These are phyloP conservation scores for Drechmeria coniospora DNA, from an alignment of 2,329 filamentous ascomycete genomes.

Conservation along the genomic window DNA sequence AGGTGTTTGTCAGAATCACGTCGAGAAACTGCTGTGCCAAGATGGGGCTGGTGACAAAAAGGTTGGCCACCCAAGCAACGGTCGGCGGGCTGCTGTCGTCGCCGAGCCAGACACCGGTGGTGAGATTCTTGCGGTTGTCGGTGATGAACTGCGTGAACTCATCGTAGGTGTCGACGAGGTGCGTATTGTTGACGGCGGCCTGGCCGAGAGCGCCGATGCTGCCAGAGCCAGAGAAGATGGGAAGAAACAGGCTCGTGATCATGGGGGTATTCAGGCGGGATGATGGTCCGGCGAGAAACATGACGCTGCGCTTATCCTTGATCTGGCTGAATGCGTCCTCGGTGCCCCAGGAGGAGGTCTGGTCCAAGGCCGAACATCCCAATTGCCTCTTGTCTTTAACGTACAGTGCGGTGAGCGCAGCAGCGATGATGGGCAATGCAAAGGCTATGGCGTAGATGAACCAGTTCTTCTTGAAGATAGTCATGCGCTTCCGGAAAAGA, in stretches of 20 bases:
- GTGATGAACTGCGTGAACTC: conserved; percentile 54
- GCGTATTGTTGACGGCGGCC: conserved; percentile 16
- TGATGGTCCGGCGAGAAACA: conserved; percentile 17
- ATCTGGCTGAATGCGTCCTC: conserved; percentile 23
- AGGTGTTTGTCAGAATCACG: conserved; percentile 48
- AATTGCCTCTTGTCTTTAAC: conserved; percentile 39
- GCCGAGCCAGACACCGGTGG: conserved; percentile 64
- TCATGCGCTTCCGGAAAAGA: conserved; percentile 62
- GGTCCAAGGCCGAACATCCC: conserved; percentile 35
- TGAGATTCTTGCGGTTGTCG: conserved; percentile 49
- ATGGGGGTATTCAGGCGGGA: conserved; percentile 20
- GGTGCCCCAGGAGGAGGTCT: conserved; percentile 24
- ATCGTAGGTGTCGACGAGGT: conserved; percentile 45
- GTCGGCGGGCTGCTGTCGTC: conserved; percentile 43
- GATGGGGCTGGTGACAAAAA: conserved; percentile 39
- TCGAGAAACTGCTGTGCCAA: conserved; percentile 51
- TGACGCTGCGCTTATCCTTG: conserved; percentile 9
- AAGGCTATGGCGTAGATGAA: conserved; percentile 62
- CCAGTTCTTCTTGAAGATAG: conserved; percentile 63
- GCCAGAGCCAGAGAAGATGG: conserved; percentile 19
- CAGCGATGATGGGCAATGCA: conserved; percentile 62
- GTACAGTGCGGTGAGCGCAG: conserved; percentile 65
- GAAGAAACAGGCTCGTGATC: conserved; percentile 20
- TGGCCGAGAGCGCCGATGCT: conserved; percentile 7
- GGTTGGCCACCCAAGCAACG: conserved; percentile 55